phyloP scores from a whole-genome alignment of 2,329 filamentous ascomycete species.

The Penicillium olsonii region DNA sequence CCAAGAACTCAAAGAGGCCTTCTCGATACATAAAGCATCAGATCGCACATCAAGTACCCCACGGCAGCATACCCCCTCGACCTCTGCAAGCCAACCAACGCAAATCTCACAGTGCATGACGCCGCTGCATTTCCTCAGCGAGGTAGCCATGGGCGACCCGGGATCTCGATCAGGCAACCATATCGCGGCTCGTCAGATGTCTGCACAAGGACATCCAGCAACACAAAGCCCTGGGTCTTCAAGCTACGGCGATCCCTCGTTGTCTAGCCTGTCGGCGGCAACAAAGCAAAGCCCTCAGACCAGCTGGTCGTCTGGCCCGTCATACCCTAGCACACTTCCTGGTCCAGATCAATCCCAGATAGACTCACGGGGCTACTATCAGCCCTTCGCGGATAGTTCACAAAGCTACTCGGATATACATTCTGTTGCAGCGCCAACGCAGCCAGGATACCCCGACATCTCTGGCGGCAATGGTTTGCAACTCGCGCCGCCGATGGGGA shows the following conservation, averaged over 20 bases:
- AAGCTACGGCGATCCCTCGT: background rate
- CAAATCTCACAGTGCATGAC: slow-evolving; percentile 29
- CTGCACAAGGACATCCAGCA: background rate
- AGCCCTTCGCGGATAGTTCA: slow-evolving; percentile 9
- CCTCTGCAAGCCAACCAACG: background rate
- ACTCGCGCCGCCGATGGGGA: slow-evolving; percentile 21
- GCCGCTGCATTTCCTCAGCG: slow-evolving; percentile 40
- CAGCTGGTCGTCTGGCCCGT: slow-evolving; percentile 17
- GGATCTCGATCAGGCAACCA: slow-evolving; percentile 8
- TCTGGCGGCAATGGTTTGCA: slow-evolving; percentile 16
- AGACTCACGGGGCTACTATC: slow-evolving; percentile 10
- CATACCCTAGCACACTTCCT: slow-evolving; percentile 12
- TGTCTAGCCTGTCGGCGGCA: background rate
- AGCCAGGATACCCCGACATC: slow-evolving; percentile 19
- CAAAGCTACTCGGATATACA: slow-evolving; percentile 12
- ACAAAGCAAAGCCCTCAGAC: slow-evolving; percentile 7
- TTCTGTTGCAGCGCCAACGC: slow-evolving; percentile 4
- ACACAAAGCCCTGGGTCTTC: slow-evolving; percentile 1
- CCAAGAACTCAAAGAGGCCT: slow-evolving; percentile 25
- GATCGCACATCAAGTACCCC: background rate
- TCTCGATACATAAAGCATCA: slow-evolving; percentile 13
- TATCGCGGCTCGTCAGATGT: background rate
- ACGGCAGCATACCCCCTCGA: background rate
- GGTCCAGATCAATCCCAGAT: slow-evolving; percentile 6
- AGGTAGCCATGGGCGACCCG: slow-evolving; percentile 44